A percentile compares a stretch with the other conserved stretches of the same genome.
Conservation (phyloP, 176 grass and related monocot species). For the Areca catechu region DNA sequence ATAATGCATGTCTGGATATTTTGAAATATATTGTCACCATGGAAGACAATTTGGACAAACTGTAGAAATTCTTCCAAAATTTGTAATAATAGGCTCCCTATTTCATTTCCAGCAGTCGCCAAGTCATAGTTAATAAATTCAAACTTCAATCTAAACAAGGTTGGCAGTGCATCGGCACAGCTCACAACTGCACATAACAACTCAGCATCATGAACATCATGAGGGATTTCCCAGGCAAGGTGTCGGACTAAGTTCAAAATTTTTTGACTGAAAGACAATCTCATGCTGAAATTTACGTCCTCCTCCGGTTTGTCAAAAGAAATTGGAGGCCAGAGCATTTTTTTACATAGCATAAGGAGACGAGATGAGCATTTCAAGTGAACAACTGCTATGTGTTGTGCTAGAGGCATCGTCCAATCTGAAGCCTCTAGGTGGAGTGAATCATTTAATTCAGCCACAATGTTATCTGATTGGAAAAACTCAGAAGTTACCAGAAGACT, state of each 20-base stretch:
- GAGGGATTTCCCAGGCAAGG: conserved; percentile 51
- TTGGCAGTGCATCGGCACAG: conserved; percentile 54
- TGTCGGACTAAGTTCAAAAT: conserved; percentile 59
- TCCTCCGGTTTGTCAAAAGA: conserved; percentile 48
- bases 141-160: conserved; percentile 60
- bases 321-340: conserved; percentile 44
- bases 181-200: conserved; percentile 48
- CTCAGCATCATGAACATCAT: conserved; percentile 38
- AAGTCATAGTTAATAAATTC: conserved; percentile 59
- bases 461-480: conserved; percentile 37
- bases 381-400: conserved; percentile 51
- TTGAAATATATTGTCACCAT: conserved; percentile 42
- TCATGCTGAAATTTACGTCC: conserved; percentile 65
- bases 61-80: conserved; percentile 83
- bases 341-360: conserved; percentile 64
- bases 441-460: conserved; percentile 29
- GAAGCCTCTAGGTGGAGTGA: conserved; percentile 34
- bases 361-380: conserved; percentile 52
- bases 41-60: conserved; percentile 49
- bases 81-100: conserved; percentile 61
- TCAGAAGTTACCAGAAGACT: conserved; percentile 47
- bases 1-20: conserved; percentile 62
- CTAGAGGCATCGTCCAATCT: conserved; percentile 44
- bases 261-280: conserved; percentile 68
- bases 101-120: conserved; percentile 40